Conservation (phyloP, 2,329 filamentous ascomycete genomes). For the Camptophora hylomeconis region DNA sequence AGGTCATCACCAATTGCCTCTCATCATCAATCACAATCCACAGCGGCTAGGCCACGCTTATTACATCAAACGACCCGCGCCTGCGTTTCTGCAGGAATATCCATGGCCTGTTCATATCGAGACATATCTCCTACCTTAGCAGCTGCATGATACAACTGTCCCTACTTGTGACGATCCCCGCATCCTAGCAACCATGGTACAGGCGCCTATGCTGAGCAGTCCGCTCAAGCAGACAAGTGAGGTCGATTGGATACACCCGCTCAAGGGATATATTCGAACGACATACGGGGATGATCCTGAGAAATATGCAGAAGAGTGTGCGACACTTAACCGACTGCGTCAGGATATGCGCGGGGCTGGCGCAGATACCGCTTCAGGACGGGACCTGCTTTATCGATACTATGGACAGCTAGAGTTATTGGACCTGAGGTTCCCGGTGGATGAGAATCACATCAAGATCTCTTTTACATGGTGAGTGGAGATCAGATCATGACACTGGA, state of each 20-base stretch:
- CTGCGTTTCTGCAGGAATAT: too few species aligned
- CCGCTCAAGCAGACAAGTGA: constrained; percentile 90
- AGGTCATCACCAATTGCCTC: too few species aligned
- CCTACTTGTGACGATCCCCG: too few species aligned
- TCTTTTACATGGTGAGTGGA: constrained; percentile 78
- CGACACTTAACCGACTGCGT: constrained; percentile 79
- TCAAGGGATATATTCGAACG: constrained; percentile 85
- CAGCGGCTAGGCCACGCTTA: too few species aligned
- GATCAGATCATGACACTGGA: not conserved
- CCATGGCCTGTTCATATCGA: too few species aligned
- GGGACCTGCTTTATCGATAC: constrained; percentile 90
- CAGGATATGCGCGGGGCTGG: constrained; percentile 98
- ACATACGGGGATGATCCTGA: constrained; percentile 96
- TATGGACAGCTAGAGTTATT: constrained; percentile 93
- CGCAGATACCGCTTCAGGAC: constrained; percentile 85
- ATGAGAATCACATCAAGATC: constrained; percentile 98
- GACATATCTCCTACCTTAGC: too few species aligned
- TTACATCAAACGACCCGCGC: too few species aligned
- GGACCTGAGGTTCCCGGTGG: constrained; percentile 88
- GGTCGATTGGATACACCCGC: constrained; percentile 89
- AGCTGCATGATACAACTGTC: too few species aligned
- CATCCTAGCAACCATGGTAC: constrained; percentile 45
- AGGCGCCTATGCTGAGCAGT: constrained; percentile 89
- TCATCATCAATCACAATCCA: too few species aligned
- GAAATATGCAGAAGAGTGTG: constrained; percentile 88